Evolutionary conservation across 2,329 filamentous ascomycete species (phyloP).

Genomic region (Trichoderma sp.): DNA sequence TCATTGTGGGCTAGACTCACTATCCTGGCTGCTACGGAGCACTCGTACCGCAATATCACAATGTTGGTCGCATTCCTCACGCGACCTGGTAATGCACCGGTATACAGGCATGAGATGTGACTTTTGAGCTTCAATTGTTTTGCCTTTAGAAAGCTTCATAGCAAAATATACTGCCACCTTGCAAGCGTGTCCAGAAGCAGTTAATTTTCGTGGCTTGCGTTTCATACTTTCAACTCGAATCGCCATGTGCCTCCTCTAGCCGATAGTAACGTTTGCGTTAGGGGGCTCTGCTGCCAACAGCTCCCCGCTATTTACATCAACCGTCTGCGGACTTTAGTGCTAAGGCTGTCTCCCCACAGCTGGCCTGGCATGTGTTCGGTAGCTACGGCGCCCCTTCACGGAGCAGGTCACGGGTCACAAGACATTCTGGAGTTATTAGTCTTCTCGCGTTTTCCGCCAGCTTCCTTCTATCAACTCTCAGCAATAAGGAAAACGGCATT

Average conservation of each 20-base stretch:
- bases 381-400: slow-evolving; percentile 9
- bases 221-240: neutral
- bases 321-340: neutral
- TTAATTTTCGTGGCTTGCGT: neutral
- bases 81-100: neutral
- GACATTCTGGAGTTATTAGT: neutral
- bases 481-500: slow-evolving; percentile 10
- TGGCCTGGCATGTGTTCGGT: slow-evolving; percentile 25
- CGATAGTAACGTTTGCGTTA: slow-evolving; percentile 18
- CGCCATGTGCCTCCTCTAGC: slow-evolving; percentile 22
- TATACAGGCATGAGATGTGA: neutral
- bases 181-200: neutral
- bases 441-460: neutral
- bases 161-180: neutral
- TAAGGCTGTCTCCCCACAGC: slow-evolving; percentile 8
- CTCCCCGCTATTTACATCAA: slow-evolving; percentile 19
- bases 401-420: slow-evolving; percentile 25
- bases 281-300: slow-evolving; percentile 10
- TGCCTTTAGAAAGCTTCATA: neutral
- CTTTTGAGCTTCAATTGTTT: neutral
- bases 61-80: slow-evolving; percentile 3
- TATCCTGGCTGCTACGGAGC: neutral
- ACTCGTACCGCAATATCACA: slow-evolving; percentile 2
- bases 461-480: neutral
- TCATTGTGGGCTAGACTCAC: slow-evolving; percentile 15